Percentiles rank a stretch among this genome's conserved stretches.
phyloP scores from a whole-genome alignment of 257 asterid species.

The Primulina eburnea region DNA sequence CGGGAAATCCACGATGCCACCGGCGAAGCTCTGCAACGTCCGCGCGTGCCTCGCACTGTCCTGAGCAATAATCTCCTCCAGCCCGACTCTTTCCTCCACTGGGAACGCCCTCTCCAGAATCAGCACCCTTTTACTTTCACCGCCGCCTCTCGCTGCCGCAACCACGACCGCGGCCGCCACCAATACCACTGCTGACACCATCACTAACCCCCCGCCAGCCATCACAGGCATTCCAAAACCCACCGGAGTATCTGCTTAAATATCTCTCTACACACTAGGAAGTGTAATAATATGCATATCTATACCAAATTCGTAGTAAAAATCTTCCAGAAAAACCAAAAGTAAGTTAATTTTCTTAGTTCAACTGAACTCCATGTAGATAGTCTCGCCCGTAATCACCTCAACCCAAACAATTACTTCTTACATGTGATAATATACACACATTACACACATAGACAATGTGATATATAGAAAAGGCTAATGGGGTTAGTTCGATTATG shows the following conservation, averaged over 20 bases:
- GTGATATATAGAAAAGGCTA: too few species aligned
- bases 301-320: background rate
- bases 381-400: too few species aligned
- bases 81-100: slow-evolving; percentile 40
- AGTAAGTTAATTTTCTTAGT: background rate
- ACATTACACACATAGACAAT: too few species aligned
- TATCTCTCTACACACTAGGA: background rate
- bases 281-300: too few species aligned
- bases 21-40: slow-evolving; percentile 53
- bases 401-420: too few species aligned
- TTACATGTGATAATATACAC: too few species aligned
- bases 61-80: slow-evolving; percentile 60
- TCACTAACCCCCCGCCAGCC: slow-evolving; percentile 39
- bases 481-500: too few species aligned
- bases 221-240: slow-evolving; percentile 35
- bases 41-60: slow-evolving; percentile 82
- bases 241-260: slow-evolving; percentile 9
- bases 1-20: slow-evolving; percentile 71
- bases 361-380: too few species aligned
- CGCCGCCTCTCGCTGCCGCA: slow-evolving; percentile 31
- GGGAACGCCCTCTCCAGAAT: slow-evolving; percentile 63
- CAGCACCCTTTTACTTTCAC: slow-evolving; percentile 42
- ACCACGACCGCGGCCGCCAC: slow-evolving; percentile 29
- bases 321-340: background rate
- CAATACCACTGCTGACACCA: slow-evolving; percentile 31